phyloP scores from a whole-genome alignment of 306 rosid genomes.

The Sindora glabra region DNA sequence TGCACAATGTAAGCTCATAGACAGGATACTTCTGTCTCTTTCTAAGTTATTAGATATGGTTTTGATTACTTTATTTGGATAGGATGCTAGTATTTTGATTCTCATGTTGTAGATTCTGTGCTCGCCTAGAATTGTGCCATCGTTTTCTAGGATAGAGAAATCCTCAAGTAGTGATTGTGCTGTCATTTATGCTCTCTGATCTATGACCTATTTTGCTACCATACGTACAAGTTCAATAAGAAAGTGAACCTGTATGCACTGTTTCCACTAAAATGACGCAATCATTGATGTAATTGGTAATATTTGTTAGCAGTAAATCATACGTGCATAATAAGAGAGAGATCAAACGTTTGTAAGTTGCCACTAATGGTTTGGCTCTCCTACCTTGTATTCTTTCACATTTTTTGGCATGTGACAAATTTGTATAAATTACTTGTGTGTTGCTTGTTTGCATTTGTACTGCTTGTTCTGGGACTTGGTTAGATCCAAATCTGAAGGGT shows the following conservation, averaged over 20 bases:
- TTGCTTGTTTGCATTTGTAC: neutral
- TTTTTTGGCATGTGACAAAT: neutral
- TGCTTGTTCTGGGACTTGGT: neutral
- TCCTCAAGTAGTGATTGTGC: neutral
- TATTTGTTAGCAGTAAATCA: no score
- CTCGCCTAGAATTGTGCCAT: no score
- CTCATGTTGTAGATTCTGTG: neutral
- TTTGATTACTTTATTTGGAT: neutral
- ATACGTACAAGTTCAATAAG: neutral
- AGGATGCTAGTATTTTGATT: slow-evolving; percentile 8
- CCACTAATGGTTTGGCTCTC: no score
- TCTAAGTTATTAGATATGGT: neutral
- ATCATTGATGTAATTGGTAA: no score
- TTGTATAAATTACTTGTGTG: neutral
- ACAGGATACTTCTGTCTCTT: neutral
- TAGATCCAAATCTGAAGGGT: neutral
- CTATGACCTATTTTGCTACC: no score
- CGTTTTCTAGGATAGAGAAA: neutral
- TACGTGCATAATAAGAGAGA: no score
- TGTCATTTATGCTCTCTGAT: neutral
- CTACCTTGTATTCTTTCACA: no score
- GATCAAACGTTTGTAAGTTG: no score
- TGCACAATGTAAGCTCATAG: slow-evolving; percentile 68
- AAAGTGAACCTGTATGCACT: neutral
- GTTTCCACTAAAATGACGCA: no score